Evolutionary conservation across 2,329 filamentous ascomycete species (phyloP).

Genomic region (Nigrograna mackinnonii): DNA sequence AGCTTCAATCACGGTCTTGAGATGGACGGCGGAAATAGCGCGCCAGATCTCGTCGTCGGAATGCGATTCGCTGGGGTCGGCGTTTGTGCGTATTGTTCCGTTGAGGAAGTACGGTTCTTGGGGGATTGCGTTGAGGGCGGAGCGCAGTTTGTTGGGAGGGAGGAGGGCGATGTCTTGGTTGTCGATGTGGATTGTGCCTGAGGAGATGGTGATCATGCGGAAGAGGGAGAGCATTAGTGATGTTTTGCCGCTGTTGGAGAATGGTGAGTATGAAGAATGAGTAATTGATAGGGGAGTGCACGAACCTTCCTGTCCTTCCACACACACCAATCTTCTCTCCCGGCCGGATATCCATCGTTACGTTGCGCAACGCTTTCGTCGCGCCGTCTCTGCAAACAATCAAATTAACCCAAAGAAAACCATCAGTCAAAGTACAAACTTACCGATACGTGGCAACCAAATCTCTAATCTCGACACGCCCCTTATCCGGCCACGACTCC

Average conservation of each 20-base stretch:
- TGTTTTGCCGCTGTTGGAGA: neutral
- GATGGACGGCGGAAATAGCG: slow-evolving; percentile 30
- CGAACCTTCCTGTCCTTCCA: slow-evolving; percentile 51
- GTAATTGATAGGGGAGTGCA: too few relatives aligned
- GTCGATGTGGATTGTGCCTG: neutral
- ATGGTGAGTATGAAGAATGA: too few relatives aligned
- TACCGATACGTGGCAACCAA: neutral
- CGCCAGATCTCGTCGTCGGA: neutral
- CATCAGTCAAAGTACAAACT: too few relatives aligned
- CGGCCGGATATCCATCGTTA: slow-evolving; percentile 44
- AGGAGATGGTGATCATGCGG: neutral
- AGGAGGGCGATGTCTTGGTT: neutral
- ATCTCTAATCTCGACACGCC: neutral
- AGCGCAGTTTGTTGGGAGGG: neutral
- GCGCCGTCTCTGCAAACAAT: too few relatives aligned
- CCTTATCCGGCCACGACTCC: neutral
- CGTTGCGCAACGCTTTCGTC: neutral
- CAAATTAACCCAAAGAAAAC: too few relatives aligned
- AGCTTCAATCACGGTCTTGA: slow-evolving; percentile 37
- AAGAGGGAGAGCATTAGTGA: neutral
- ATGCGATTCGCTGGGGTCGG: neutral
- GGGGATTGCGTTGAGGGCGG: neutral
- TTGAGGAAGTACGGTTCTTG: neutral
- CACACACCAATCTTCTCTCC: slow-evolving; percentile 52
- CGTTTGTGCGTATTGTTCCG: neutral